Conservation (phyloP, 331 rosid genomes). For the Erythrophleum ivorense region DNA sequence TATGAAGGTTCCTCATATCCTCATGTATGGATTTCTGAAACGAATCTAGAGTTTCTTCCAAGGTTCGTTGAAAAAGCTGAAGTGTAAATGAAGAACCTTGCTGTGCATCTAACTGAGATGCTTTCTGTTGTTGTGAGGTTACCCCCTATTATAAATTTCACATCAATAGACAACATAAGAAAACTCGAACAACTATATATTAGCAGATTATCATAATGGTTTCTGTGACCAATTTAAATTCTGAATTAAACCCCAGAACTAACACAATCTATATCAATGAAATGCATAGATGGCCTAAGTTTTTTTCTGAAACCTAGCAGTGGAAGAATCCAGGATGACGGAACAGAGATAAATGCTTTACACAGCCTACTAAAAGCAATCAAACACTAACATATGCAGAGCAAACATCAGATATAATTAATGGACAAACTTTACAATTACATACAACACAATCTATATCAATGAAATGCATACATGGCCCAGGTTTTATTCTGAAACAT, state of each 20-base stretch:
- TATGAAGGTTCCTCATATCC: slow-evolving; percentile 95
- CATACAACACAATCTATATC: slow-evolving; percentile 48
- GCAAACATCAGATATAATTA: slow-evolving; percentile 32
- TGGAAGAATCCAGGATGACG: slow-evolving; percentile 12
- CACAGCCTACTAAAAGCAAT: slow-evolving; percentile 12
- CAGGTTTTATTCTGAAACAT: slow-evolving; percentile 31
- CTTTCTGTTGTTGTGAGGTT: slow-evolving; percentile 51
- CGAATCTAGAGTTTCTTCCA: slow-evolving; percentile 86
- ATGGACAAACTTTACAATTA: slow-evolving; percentile 27
- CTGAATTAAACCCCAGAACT: neutral
- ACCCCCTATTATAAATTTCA: slow-evolving; percentile 65
- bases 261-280: slow-evolving; percentile 27
- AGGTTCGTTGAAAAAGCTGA: slow-evolving; percentile 89
- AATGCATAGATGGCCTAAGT: slow-evolving; percentile 4
- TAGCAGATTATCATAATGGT: neutral
- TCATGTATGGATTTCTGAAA: slow-evolving; percentile 89
- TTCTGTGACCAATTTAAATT: slow-evolving; percentile 16
- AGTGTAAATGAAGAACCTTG: slow-evolving; percentile 88
- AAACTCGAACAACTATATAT: slow-evolving; percentile 13
- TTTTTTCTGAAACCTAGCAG: slow-evolving; percentile 27
- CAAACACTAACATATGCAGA: slow-evolving; percentile 27
- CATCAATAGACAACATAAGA: slow-evolving; percentile 32
- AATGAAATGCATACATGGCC: slow-evolving; percentile 15
- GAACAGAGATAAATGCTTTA: neutral
- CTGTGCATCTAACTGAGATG: slow-evolving; percentile 70